Conservation (phyloP, 169 alveolate species). For the Hepatocystis sp. region DNA sequence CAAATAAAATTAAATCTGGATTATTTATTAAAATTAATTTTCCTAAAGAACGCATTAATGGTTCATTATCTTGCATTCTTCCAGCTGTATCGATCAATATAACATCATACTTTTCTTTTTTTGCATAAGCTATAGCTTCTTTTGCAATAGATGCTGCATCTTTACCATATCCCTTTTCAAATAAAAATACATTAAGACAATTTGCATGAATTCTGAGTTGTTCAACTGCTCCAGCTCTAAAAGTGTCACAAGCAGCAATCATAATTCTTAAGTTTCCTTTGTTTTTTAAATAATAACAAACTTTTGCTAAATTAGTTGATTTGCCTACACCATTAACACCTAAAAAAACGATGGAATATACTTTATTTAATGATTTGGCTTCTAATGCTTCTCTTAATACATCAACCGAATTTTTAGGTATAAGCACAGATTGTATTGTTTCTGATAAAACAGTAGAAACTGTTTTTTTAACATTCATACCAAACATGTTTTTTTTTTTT, state of each 20-base stretch:
- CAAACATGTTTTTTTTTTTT: constrained; percentile 89
- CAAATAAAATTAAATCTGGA: constrained; percentile 98
- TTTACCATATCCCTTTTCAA: constrained; percentile 99
- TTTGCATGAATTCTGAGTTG: constrained; percentile 98
- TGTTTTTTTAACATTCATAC: constrained; percentile 87
- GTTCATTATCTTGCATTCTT: constrained; percentile 99
- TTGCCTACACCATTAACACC: constrained; percentile 99
- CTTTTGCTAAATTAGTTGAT: constrained; percentile 99
- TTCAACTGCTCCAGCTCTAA: constrained; percentile 99
- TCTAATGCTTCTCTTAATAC: constrained; percentile 92
- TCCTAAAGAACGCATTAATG: constrained; percentile 98
- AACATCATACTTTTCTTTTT: constrained; percentile 94
- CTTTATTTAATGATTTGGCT: constrained; percentile 92
- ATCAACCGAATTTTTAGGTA: constrained; percentile 93
- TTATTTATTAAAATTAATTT: constrained; percentile 96
- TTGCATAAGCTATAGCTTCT: constrained; percentile 95
- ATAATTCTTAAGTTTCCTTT: constrained; percentile 95
- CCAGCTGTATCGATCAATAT: constrained; percentile 99
- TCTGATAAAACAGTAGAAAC: constrained; percentile 90
- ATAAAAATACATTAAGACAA: constrained; percentile 95
- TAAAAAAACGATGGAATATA: constrained; percentile 93
- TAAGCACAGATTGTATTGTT: constrained; percentile 90
- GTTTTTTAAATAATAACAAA: constrained; percentile 94
- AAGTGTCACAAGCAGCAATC: constrained; percentile 99
- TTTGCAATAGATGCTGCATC: constrained; percentile 98